A percentile compares a stretch with the other conserved stretches of the same genome.
These are phyloP conservation scores for Auricularia cornea DNA, from an alignment of 768 basidiomycete species.

Conservation along the genomic window DNA sequence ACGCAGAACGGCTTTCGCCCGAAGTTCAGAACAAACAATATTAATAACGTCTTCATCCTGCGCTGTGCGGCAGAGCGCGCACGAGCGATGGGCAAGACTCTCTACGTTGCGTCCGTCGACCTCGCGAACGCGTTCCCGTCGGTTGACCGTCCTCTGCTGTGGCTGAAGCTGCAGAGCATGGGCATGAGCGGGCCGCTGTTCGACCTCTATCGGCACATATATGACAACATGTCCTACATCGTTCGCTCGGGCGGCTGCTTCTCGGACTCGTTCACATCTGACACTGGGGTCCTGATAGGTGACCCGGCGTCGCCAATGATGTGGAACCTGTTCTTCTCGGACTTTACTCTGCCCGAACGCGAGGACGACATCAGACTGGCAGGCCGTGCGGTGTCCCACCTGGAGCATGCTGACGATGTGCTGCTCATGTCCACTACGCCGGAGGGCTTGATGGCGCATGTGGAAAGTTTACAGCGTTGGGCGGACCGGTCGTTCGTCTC, in stretches of 20 bases:
- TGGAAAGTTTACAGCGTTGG: too few species aligned
- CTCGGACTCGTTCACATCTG: slow-evolving; percentile 5
- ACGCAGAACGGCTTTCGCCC: slow-evolving; percentile 20
- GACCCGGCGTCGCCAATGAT: slow-evolving; percentile 14
- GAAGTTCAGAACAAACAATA: slow-evolving; percentile 17
- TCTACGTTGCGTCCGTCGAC: slow-evolving; percentile 18
- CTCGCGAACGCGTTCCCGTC: slow-evolving; percentile 12
- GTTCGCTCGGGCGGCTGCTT: slow-evolving; percentile 6
- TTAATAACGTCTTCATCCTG: slow-evolving; percentile 11
- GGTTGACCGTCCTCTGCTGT: slow-evolving; percentile 6
- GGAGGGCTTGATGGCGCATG: too few species aligned
- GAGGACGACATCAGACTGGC: slow-evolving; percentile 8
- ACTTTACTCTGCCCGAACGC: slow-evolving; percentile 6
- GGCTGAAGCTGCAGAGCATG: slow-evolving; percentile 8
- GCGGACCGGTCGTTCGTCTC: too few species aligned
- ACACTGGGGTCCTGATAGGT: slow-evolving; percentile 12
- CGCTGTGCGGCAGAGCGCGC: slow-evolving; percentile 17
- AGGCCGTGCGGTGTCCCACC: slow-evolving; percentile 10
- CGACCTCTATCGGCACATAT: slow-evolving; percentile 21
- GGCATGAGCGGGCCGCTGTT: slow-evolving; percentile 18
- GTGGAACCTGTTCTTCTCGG: slow-evolving; percentile 10
- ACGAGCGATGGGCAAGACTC: slow-evolving; percentile 5
- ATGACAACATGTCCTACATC: slow-evolving; percentile 15
- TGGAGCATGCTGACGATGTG: slow-evolving; percentile 20
- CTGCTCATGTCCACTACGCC: not conserved